A percentile compares a stretch with the other conserved stretches of the same genome.
These are phyloP conservation scores for Nakazawaea ambrosiae DNA, from an alignment of 805 yeast species.

Conservation along the genomic window DNA sequence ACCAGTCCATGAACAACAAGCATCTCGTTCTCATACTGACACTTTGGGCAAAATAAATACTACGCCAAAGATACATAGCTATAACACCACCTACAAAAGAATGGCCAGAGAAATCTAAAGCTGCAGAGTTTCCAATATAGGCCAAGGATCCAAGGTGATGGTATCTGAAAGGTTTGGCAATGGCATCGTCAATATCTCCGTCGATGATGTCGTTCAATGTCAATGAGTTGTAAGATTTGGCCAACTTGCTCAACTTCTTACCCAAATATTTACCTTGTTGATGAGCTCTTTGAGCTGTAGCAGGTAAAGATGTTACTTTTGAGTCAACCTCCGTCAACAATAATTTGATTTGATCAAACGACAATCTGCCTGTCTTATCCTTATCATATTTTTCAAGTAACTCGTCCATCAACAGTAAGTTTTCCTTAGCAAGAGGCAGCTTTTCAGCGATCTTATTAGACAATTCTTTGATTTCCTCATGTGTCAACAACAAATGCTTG, in stretches of 20 bases:
- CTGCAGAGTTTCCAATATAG: constrained; percentile 65
- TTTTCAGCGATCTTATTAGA: constrained; percentile 39
- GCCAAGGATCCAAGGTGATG: constrained; percentile 63
- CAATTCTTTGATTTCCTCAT: constrained; percentile 41
- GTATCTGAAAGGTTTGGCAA: constrained; percentile 53
- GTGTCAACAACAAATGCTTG: constrained; percentile 37
- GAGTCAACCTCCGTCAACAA: constrained; percentile 50
- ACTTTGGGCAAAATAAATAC: constrained; percentile 61
- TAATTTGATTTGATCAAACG: constrained; percentile 42
- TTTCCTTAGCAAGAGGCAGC: constrained; percentile 54
- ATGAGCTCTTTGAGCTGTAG: constrained; percentile 68
- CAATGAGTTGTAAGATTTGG: constrained; percentile 35
- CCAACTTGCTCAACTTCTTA: constrained; percentile 47
- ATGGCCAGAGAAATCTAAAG: constrained; percentile 55
- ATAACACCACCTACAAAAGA: constrained; percentile 57
- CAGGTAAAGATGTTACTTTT: constrained; percentile 61
- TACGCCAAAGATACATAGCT: constrained; percentile 72
- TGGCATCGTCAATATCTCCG: constrained; percentile 50
- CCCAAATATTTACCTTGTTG: constrained; percentile 68
- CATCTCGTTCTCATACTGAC: constrained; percentile 60
- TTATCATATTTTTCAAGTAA: constrained; percentile 46
- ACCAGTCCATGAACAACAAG: constrained; percentile 60
- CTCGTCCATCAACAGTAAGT: constrained; percentile 42
- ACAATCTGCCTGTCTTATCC: constrained; percentile 40
- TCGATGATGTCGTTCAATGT: constrained; percentile 38